Evolutionary conservation across 176 grass and related monocot species (phyloP), one percentile per base, ranked within the genome.

Genomic region (Cymbopogon citratus): DNA sequence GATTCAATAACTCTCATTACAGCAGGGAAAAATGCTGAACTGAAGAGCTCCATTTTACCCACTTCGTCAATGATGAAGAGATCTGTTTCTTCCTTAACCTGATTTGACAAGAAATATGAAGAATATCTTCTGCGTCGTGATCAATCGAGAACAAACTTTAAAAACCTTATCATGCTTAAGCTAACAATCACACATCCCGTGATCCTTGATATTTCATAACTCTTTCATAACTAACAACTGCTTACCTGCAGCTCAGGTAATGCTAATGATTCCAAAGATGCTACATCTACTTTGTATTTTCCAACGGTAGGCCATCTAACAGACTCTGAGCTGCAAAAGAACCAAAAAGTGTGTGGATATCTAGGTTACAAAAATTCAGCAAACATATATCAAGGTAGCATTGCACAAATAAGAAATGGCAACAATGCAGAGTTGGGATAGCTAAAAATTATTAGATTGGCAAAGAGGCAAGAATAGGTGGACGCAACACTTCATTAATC

Each of bases 1-100:
- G 85, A 95, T 56, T 95, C 92, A 54, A 95, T 79, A 87, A 99
- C 74, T 84, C 84, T 89, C 85, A 98, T 84, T 74, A 98, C 92
- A 78, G 91, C 82, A 43, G 96, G 96, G 81, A 88, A 95, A 85
- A 98, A 91, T 57, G 79, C n/a, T 60, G 92, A 83, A 90, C 91
- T 91, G 77, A 90, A 95, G 28, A 99, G 62, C 74, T 99, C 96
- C 96, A 95, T 99, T 81, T 99, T 95, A 64, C 93, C 96, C 52
- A 95, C 92, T 91, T 99, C 96, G 77, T 95, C 96, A 54, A 99
- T 87, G 66, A 95, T 81, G 73, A 99, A 99, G 56, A 95, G 90
- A 93, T 99, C 87, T 9, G 77, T 91, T 28, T 77, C 91, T 70
- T 91, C 85, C 66, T 91, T 90, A 56, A 99, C 80, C 92, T 98